A percentile compares a stretch with the other conserved stretches of the same genome.
Evolutionary conservation across 164 flowering plant genomes (phyloP).

Genomic region (Cinnamomum micranthum): DNA sequence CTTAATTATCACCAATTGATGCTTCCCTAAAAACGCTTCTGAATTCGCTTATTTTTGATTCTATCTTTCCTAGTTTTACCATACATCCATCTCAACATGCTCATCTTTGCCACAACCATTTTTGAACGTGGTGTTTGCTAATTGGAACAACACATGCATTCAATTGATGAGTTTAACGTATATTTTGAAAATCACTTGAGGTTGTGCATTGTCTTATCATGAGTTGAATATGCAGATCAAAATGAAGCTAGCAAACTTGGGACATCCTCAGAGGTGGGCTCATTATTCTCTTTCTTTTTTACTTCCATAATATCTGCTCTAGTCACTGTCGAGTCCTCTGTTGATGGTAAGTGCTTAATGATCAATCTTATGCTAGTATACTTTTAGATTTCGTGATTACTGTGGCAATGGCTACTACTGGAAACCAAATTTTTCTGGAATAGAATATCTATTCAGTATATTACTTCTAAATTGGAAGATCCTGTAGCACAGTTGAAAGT

Average conservation of each 20-base stretch:
- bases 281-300: background rate
- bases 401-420: no score
- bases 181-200: background rate
- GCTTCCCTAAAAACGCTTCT: background rate
- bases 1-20: background rate
- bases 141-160: no score
- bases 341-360: background rate
- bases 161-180: no score
- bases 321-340: background rate
- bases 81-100: background rate
- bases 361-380: no score
- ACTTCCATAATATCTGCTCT: background rate
- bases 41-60: background rate
- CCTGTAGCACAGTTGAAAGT: no score
- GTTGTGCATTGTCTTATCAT: slow-evolving; percentile 5
- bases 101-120: background rate
- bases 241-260: slow-evolving; percentile 64
- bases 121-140: background rate
- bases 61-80: background rate
- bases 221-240: slow-evolving; percentile 61
- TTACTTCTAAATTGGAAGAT: no score
- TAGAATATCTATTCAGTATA: no score
- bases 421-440: no score
- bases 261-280: slow-evolving; percentile 86
- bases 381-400: no score